Conservation (phyloP, 2,329 filamentous ascomycete genomes). For the Colletotrichum australisinense region DNA sequence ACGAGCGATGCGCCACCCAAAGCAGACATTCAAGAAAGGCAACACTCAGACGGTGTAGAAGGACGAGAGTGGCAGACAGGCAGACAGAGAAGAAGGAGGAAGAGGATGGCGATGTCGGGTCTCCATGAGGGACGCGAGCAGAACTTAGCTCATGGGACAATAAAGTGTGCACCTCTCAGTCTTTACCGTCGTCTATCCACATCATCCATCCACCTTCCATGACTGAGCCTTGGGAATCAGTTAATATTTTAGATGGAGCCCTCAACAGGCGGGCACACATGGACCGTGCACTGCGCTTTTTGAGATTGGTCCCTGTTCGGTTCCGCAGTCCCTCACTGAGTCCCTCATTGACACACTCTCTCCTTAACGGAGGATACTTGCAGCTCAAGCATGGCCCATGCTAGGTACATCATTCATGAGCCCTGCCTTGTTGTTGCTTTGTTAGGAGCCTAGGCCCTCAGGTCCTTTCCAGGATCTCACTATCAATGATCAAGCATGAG, state of each 20-base stretch:
- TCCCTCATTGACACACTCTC: not conserved
- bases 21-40: slow-evolving; percentile 33
- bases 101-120: slow-evolving; percentile 24
- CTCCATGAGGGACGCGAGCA: slow-evolving; percentile 21
- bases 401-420: not conserved
- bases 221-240: slow-evolving; percentile 18
- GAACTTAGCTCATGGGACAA: slow-evolving; percentile 23
- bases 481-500: too few relatives aligned
- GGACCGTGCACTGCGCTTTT: slow-evolving; percentile 12
- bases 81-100: not conserved
- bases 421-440: not conserved
- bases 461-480: too few relatives aligned
- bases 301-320: slow-evolving; percentile 11
- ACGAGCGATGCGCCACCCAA: slow-evolving; percentile 34
- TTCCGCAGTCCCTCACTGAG: not conserved
- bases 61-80: slow-evolving; percentile 4
- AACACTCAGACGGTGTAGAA: slow-evolving; percentile 6
- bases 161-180: slow-evolving; percentile 24
- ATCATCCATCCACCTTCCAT: too few relatives aligned
- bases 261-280: slow-evolving; percentile 28
- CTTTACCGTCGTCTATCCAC: too few relatives aligned
- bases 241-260: slow-evolving; percentile 33
- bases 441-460: slow-evolving; percentile 15
- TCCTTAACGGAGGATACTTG: slow-evolving; percentile 24
- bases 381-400: not conserved